Evolutionary conservation across 805 yeast genomes (phyloP), one percentile per base, ranked within the genome.

Genomic region (Wickerhamomyces xylosicus): DNA sequence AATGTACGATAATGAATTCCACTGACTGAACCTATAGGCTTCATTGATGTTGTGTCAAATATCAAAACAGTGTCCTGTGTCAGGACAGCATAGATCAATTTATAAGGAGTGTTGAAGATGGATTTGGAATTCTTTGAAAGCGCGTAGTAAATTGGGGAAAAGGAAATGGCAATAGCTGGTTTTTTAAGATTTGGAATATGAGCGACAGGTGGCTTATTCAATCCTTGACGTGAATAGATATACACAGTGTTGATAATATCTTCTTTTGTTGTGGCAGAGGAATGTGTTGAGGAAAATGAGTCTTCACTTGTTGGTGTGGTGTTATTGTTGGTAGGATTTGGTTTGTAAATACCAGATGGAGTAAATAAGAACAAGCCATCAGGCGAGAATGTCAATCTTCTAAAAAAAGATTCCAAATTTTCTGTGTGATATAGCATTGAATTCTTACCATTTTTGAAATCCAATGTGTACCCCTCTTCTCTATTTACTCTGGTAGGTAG

Each of bases 81-180:
- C 0, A 96, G 97, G 16, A 92, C 82, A 0, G 97, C 97, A 62
- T 83, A 89, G 1, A 90, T 62, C 76, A 92, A 72, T 45, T 86
- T 73, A 53, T 92, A 87, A 1, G 85, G 82, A 34, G 89, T 58
- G 4, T 64, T 59, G 43, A 85, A 70, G 13, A 69, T 69, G 2
- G 64, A 37, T 18, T 39, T 18, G 36, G 38, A 31, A 14, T 34
- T 20, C 7, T 37, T 43, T 14, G 57, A 48, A 28, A 67, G 58
- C 40, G 64, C 61, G 54, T 79, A 89, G 28, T 69, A 54, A 2
- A 71, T 59, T 0, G 95, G 95, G 31, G 79, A 80, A 58, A 92
- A 92, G 14, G 81, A 61, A 11, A 86, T 73, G 0, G 83, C 96
- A 27, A 89, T 68, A 0, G 95, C 89, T 0, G 97, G 95, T 52